Conservation (phyloP, 106 monocot genomes). For the Allium fistulosum region DNA sequence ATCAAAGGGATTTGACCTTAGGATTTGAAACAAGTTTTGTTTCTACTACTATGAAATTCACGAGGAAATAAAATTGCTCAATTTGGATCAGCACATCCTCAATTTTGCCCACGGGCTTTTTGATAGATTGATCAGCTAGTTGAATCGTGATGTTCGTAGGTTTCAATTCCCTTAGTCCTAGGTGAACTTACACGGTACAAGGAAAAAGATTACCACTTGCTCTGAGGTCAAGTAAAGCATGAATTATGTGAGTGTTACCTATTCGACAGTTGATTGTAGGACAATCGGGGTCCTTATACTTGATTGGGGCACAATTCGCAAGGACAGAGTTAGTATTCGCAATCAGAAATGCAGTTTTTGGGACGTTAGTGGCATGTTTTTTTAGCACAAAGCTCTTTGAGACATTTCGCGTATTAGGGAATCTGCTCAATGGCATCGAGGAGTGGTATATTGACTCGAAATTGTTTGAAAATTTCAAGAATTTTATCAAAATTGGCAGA, state of each 20-base stretch:
- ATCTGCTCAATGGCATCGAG: background rate
- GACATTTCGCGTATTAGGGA: background rate
- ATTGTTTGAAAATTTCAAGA: conserved; percentile 1
- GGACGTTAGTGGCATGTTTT: background rate
- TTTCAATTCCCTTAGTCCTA: conserved; percentile 1
- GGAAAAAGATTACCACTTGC: background rate
- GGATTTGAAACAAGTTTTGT: background rate
- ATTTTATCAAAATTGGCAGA: background rate
- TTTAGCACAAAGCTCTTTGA: background rate
- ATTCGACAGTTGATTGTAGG: background rate
- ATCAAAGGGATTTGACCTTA: background rate
- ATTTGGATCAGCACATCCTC: background rate
- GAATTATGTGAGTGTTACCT: background rate
- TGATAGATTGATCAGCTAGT: background rate
- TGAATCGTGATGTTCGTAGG: background rate
- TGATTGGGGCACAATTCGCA: background rate
- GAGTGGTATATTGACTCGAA: background rate
- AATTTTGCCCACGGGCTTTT: background rate
- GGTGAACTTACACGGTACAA: background rate
- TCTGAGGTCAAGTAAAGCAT: background rate
- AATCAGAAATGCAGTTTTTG: background rate
- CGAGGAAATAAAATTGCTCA: background rate
- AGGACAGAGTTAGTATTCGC: background rate
- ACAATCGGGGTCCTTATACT: too few relatives aligned
- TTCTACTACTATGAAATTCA: background rate